Conservation (phyloP, 176 grass and related monocot genomes). For the Cocos nucifera region DNA sequence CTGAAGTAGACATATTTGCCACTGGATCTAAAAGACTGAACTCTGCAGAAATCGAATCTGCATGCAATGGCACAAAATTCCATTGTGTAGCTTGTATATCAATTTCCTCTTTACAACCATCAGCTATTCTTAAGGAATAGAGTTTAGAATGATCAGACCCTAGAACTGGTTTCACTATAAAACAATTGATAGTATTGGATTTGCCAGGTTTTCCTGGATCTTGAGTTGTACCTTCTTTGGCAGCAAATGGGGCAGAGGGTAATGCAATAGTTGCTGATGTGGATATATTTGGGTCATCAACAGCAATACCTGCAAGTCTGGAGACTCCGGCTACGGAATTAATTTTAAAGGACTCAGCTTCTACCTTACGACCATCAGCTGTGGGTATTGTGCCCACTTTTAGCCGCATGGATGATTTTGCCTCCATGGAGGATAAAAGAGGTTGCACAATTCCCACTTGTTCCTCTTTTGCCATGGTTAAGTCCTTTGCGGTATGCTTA, state of each 20-base stretch:
- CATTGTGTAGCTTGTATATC: constrained; percentile 19
- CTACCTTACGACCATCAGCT: constrained; percentile 29
- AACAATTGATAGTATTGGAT: constrained; percentile 27
- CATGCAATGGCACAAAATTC: constrained; percentile 28
- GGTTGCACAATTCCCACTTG: constrained; percentile 27
- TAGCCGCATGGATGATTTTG: constrained; percentile 27
- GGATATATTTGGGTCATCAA: constrained; percentile 30
- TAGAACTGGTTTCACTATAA: constrained; percentile 30
- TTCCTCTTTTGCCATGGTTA: constrained; percentile 35
- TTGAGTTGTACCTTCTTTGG: constrained; percentile 27
- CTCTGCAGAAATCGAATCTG: constrained; percentile 4
- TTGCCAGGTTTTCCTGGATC: constrained; percentile 26
- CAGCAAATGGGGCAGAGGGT: constrained; percentile 24
- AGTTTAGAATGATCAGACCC: constrained; percentile 30
- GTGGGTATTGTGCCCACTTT: constrained; percentile 23
- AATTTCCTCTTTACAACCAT: constrained; percentile 29
- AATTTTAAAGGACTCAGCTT: constrained; percentile 26
- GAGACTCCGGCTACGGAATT: constrained; percentile 18
- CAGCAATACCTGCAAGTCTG: constrained; percentile 12
- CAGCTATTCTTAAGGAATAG: constrained; percentile 19
- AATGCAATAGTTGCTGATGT: constrained; percentile 9
- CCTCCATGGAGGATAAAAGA: constrained; percentile 14
- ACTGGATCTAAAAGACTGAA: constrained; percentile 32
- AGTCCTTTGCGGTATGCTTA: constrained; percentile 24
- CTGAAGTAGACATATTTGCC: constrained; percentile 19